These are phyloP conservation scores for Calonectria montana DNA, from an alignment of 2,329 filamentous ascomycete species.

Conservation along the genomic window DNA sequence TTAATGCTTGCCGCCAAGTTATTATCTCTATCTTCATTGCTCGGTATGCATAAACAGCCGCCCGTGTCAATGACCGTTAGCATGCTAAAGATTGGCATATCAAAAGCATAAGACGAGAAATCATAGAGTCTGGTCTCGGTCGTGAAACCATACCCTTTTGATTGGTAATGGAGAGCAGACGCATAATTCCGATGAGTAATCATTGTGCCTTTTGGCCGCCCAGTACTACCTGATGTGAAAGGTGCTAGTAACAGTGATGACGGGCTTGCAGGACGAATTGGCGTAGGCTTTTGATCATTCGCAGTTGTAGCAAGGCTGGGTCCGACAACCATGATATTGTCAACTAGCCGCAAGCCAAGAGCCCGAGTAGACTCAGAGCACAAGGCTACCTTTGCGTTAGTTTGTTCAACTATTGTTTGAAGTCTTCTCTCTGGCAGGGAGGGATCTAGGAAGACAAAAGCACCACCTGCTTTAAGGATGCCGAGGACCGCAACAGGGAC, in stretches of 20 bases:
- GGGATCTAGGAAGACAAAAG: constrained; percentile 33
- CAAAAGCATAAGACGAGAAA: constrained; percentile 52
- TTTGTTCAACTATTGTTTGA: not conserved
- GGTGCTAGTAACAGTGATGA: not conserved
- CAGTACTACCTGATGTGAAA: constrained; percentile 69
- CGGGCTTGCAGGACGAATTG: not conserved
- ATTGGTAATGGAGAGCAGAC: constrained; percentile 5
- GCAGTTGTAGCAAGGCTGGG: not conserved
- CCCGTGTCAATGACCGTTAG: constrained; percentile 51
- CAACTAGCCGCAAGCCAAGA: not conserved
- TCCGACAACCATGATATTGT: not conserved
- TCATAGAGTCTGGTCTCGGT: constrained; percentile 26
- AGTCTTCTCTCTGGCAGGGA: constrained; percentile 13
- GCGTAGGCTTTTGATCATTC: not conserved
- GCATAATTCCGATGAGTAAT: constrained; percentile 27
- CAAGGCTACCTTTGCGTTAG: not conserved
- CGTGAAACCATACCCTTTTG: not conserved
- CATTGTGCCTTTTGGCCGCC: constrained; percentile 65
- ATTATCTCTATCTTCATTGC: constrained; percentile 47
- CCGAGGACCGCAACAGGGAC: constrained; percentile 38
- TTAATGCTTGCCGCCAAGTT: not conserved
- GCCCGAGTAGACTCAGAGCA: not conserved
- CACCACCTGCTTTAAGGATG: constrained; percentile 40
- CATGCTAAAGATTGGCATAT: constrained; percentile 50
- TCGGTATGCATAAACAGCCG: constrained; percentile 53